Evolutionary conservation across 1,139 yeast species (phyloP).

Genomic region (Yamadazyma oceani): DNA sequence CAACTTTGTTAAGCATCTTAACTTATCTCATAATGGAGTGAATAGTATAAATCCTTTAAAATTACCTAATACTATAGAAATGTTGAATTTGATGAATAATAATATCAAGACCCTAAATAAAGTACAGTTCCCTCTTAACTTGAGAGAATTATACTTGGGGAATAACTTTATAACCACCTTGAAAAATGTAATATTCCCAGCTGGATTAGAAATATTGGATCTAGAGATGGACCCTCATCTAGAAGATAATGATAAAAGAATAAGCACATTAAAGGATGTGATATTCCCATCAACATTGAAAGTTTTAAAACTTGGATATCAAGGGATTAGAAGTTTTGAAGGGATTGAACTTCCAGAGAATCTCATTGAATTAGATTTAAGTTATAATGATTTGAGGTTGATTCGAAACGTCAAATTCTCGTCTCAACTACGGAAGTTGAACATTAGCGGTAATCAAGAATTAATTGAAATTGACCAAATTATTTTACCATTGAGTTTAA

Average conservation of each 20-base stretch:
- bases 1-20: slow-evolving; percentile 27
- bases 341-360: slow-evolving; percentile 40
- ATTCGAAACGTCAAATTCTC: slow-evolving; percentile 41
- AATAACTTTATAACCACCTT: slow-evolving; percentile 46
- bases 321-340: slow-evolving; percentile 40
- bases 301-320: slow-evolving; percentile 41
- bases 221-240: slow-evolving; percentile 44
- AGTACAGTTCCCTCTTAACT: slow-evolving; percentile 39
- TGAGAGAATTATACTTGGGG: slow-evolving; percentile 41
- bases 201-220: slow-evolving; percentile 38
- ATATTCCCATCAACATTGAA: slow-evolving; percentile 38
- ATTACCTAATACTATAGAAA: slow-evolving; percentile 41
- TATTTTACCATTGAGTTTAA: slow-evolving; percentile 38
- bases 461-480: slow-evolving; percentile 40
- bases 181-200: slow-evolving; percentile 45
- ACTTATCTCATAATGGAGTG: slow-evolving; percentile 44
- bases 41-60: slow-evolving; percentile 49
- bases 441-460: slow-evolving; percentile 47
- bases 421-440: slow-evolving; percentile 32
- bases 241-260: slow-evolving; percentile 43
- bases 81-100: slow-evolving; percentile 38
- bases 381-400: slow-evolving; percentile 42
- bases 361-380: slow-evolving; percentile 34
- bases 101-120: slow-evolving; percentile 48
- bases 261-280: slow-evolving; percentile 46